A percentile compares a stretch with the other conserved stretches of the same genome.
These are phyloP conservation scores for Salix arbutifolia DNA, from an alignment of 345 rosid genomes.

Conservation along the genomic window DNA sequence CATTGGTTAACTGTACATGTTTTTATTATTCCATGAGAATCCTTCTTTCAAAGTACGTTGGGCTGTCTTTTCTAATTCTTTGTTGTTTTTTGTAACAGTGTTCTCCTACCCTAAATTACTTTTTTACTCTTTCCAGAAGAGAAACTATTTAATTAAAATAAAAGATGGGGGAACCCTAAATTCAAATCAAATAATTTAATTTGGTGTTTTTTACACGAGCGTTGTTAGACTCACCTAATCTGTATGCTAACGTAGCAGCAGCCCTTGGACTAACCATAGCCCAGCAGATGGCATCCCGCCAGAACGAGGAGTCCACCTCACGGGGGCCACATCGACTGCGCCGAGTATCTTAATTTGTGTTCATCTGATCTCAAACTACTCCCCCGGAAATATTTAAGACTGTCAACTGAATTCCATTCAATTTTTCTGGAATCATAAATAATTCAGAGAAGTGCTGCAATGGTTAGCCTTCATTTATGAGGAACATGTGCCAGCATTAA, in stretches of 20 bases:
- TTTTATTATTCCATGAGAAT: neutral
- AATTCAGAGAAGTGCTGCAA: slow-evolving; percentile 4
- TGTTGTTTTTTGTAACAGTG: neutral
- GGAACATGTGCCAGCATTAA: slow-evolving; percentile 41
- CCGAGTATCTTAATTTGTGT: slow-evolving; percentile 25
- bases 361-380: slow-evolving; percentile 34
- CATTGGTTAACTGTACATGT: no score
- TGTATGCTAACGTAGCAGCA: neutral
- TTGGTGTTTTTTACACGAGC: neutral
- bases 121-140: neutral
- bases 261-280: neutral
- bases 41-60: neutral
- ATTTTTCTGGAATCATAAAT: slow-evolving; percentile 13
- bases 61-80: neutral
- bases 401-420: slow-evolving; percentile 19
- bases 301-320: slow-evolving; percentile 35
- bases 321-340: slow-evolving; percentile 23
- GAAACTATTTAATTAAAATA: neutral
- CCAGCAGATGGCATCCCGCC: slow-evolving; percentile 21
- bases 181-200: neutral
- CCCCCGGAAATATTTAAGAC: slow-evolving; percentile 29
- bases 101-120: neutral
- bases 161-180: neutral
- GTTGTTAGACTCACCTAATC: neutral
- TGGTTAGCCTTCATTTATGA: slow-evolving; percentile 35